Base-by-base conservation (phyloP, 2,329 filamentous ascomycete genomes). In the Ceratocystis ficicola region DNA sequence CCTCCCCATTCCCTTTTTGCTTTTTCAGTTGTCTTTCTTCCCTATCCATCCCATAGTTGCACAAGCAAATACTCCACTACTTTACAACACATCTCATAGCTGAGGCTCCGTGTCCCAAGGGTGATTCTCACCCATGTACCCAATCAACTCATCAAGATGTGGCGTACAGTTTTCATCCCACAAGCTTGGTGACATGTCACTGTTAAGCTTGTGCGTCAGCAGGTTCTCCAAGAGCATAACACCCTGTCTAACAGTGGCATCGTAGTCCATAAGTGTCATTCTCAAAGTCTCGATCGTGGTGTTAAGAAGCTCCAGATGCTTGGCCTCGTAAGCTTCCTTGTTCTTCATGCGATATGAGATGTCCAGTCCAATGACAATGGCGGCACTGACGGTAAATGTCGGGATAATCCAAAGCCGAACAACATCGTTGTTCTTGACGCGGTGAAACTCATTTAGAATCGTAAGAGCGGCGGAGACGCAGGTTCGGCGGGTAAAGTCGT, bases 401-500 rank as follows among this genome's bases (percentile, higher is more conserved):
- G 66, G 66, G n/a, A 67, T 67, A 20, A 65, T 67, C 66, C 66
- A 67, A 1, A 67, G 66, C n/a, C 63, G 66, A 1, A 65, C 66
- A 17, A 67, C 63, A 50, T 65, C 55, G 10, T 62, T 59, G 46
- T 62, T 44, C 22, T 67, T 67, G 25, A 67, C 52, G n/a, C 63
- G 63, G 17, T 57, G 66, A 48, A 67, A 67, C 20, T 67, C 63
- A 25, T 65, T 59, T 17, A 67, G 50, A 17, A 67, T 67, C 1
- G 63, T 65, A 22, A 67, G 63, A 12, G 66, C 63, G 5, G 66
- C 57, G 17, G 59, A 62, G 32, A 67, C 66, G 32, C 66, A 67
- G 30, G 66, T 67, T 5, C 57, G 44, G 7, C 66, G 57, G n/a
- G 66, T 67, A 20, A 62, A 57, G 10, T 65, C 63, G 41, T 67